A percentile compares a stretch with the other conserved stretches of the same genome.
Conservation (phyloP, 2,329 filamentous ascomycete species). For the Aspergillus brasiliensis region DNA sequence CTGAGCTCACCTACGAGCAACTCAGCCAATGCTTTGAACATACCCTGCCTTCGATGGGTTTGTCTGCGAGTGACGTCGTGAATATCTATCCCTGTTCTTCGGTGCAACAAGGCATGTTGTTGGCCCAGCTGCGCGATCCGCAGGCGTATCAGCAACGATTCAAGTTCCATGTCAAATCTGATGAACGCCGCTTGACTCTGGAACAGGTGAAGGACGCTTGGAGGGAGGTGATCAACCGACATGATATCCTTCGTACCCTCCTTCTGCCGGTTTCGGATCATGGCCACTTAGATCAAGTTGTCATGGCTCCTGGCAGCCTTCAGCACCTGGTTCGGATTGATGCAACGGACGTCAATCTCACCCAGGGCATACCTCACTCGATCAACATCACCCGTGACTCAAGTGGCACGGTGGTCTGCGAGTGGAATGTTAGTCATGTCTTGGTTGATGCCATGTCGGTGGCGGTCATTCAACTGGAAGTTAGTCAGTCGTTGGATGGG, state of each 20-base stretch:
- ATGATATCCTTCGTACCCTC: background rate
- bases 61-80: background rate
- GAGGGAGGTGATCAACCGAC: background rate
- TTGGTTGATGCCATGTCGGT: conserved; percentile 16
- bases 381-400: background rate
- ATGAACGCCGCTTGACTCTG: background rate
- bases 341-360: background rate
- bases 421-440: conserved; percentile 17
- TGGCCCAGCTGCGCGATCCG: background rate
- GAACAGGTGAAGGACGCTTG: background rate
- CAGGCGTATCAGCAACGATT: background rate
- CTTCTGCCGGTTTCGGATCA: background rate
- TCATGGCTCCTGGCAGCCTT: background rate
- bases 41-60: background rate
- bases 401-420: background rate
- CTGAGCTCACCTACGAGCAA: background rate
- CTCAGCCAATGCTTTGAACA: background rate
- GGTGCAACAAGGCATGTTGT: background rate
- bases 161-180: background rate
- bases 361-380: background rate
- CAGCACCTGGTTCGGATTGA: background rate
- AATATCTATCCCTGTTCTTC: background rate
- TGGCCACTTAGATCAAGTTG: background rate
- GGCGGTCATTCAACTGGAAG: conserved; percentile 5
- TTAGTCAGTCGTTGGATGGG: background rate